Evolutionary conservation across 352 stramenopile species (phyloP), one percentile per base, ranked within the genome.

Genomic region (Phytophthora sojae): DNA sequence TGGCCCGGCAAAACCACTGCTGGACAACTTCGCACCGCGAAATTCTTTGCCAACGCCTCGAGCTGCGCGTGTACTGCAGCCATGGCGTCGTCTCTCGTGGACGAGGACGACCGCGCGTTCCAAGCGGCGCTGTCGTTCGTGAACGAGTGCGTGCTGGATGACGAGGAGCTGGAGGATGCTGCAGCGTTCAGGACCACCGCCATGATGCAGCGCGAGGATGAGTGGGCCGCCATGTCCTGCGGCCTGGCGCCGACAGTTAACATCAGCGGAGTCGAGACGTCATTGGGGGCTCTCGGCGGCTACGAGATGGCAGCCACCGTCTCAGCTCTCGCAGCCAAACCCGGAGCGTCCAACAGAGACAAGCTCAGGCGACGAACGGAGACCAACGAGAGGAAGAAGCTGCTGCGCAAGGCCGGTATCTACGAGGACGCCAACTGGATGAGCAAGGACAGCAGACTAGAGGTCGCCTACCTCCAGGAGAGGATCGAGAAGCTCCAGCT

Each of bases 381-480:
- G 47, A 61, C 63, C 19, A 71, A 70, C 11, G 67, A 74, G 51
- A 77, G 68, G 52, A 85, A 85, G 57, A 87, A 82, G 53, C 52
- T 80, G 11, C 64, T 73, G 23, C 77, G 77, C 39, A 74, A 69
- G 51, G 72, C 74, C 64, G 72, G 64, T 1, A 77, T 82, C 64
- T 79, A 81, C 47, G 61, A 35, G 44, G 65, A 80, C 17, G 66
- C 60, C 45, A 77, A 80, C 25, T 65, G 69, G 29, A 70, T 73
- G 62, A 70, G 71, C 42, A 74, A 77, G 42, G 69, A 80, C 47
- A 72, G 64, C 50, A 86, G 86, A 67, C 79, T 92, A 19, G 87
- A 95, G 23, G 81, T 87, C 17, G 67, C 68, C 8, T 93, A 93
- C 66, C 60, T 95, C 9, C 88, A 86, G 30, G 71, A 91, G 47